Evolutionary conservation across 345 rosid species (phyloP).

Genomic region (Sonneratia alba): DNA sequence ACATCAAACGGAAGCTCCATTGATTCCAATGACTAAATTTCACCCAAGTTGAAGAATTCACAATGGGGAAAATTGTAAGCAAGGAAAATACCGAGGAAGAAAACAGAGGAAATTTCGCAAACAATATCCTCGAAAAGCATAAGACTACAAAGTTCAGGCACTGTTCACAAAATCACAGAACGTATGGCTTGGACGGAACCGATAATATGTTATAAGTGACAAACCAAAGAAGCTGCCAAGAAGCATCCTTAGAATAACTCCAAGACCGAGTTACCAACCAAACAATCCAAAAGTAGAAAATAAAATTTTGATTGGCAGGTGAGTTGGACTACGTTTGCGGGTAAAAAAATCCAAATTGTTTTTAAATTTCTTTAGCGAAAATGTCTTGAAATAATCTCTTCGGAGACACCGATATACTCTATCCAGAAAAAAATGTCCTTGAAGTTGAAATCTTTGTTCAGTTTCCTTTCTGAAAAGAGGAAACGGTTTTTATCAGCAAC

Average conservation of each 20-base stretch:
- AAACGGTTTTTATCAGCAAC: not conserved
- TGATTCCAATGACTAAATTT: not conserved
- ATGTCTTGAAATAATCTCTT: not conserved
- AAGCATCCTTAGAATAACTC: not conserved
- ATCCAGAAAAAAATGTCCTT: too few relatives aligned
- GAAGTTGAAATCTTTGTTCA: not conserved
- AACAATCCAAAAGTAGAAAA: not conserved
- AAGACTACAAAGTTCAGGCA: constrained; percentile 1
- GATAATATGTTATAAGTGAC: not conserved
- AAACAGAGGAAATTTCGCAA: not conserved
- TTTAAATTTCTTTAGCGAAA: not conserved
- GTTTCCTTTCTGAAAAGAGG: not conserved
- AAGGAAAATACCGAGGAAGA: not conserved
- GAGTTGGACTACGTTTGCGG: not conserved
- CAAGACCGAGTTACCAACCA: not conserved
- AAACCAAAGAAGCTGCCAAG: not conserved
- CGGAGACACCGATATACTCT: too few relatives aligned
- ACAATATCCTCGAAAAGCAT: not conserved
- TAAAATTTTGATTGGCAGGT: not conserved
- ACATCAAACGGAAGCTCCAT: not conserved
- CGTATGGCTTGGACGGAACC: not conserved
- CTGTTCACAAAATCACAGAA: not conserved
- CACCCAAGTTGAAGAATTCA: not conserved
- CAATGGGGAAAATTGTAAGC: not conserved
- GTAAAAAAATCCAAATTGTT: not conserved